Conservation (phyloP, 495 filamentous ascomycete genomes). For the Penicillium psychrofluorescens region DNA sequence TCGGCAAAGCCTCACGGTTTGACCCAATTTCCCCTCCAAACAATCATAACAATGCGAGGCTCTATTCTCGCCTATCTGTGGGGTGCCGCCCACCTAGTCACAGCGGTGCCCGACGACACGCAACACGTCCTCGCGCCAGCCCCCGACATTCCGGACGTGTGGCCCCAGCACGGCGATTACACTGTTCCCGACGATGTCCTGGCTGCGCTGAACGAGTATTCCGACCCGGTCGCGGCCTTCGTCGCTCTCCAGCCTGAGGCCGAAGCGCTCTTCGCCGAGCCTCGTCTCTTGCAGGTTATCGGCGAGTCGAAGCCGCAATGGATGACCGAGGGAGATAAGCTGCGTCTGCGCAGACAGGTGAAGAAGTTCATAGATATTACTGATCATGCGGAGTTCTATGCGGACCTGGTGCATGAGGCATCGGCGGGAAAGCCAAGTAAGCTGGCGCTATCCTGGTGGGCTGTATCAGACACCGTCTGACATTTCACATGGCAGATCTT, state of each 20-base stretch:
- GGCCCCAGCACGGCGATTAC: neutral
- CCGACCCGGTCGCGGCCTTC: slow-evolving; percentile 3
- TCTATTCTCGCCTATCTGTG: neutral
- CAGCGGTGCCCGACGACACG: neutral
- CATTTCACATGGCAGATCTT: neutral
- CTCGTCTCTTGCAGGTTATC: slow-evolving; percentile 2
- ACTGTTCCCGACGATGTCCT: slow-evolving; percentile 1
- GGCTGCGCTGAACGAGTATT: neutral
- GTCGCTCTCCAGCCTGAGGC: neutral
- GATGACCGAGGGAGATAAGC: slow-evolving; percentile 10
- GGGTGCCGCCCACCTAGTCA: neutral
- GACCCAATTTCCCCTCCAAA: no score
- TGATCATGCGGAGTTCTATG: slow-evolving; percentile 8
- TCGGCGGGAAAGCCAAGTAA: slow-evolving; percentile 3
- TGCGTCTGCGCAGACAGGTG: slow-evolving; percentile 2
- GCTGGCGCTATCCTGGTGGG: neutral
- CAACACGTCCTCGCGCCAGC: slow-evolving; percentile 4
- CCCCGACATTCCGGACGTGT: neutral
- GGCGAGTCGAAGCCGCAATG: slow-evolving; percentile 1
- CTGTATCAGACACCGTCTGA: neutral
- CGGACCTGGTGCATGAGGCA: neutral
- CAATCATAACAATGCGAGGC: neutral
- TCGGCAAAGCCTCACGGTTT: no score
- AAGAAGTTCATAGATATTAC: slow-evolving; percentile 9
- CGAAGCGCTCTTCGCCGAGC: neutral